These are phyloP conservation scores for Mariannaea sp. DNA, from an alignment of 2,329 filamentous ascomycete species.

Conservation along the genomic window DNA sequence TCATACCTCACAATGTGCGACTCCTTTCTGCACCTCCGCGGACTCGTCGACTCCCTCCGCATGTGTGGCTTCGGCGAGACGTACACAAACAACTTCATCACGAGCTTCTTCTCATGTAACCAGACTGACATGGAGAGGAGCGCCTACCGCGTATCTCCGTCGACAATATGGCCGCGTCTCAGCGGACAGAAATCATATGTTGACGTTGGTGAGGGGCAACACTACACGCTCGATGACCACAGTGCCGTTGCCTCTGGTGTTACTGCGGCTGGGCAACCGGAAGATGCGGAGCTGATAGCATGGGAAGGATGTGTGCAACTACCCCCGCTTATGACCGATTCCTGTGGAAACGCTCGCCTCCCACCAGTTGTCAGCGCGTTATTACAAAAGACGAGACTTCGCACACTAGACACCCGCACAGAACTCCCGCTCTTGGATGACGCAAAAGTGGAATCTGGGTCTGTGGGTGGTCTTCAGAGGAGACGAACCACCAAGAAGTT, in stretches of 20 bases:
- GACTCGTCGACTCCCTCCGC: constrained; percentile 40
- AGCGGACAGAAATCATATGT: constrained; percentile 37
- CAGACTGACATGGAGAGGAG: constrained; percentile 10
- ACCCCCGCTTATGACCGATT: constrained; percentile 32
- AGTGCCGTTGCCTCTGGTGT: neutral
- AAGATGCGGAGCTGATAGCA: neutral
- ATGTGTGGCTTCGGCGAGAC: constrained; percentile 45
- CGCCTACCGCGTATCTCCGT: constrained; percentile 40
- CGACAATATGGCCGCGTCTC: constrained; percentile 40
- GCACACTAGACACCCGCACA: constrained; percentile 5
- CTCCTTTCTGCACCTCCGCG: constrained; percentile 38
- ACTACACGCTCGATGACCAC: constrained; percentile 31
- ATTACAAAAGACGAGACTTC: constrained; percentile 23
- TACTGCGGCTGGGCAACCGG: too few relatives aligned
- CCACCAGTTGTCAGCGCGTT: constrained; percentile 26
- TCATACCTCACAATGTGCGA: constrained; percentile 40
- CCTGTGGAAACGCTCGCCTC: constrained; percentile 16
- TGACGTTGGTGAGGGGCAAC: constrained; percentile 31
- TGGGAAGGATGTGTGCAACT: constrained; percentile 36
- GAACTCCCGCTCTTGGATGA: constrained; percentile 11
- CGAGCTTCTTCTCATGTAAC: constrained; percentile 29
- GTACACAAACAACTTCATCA: constrained; percentile 38
- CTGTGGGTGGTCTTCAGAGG: constrained; percentile 2
- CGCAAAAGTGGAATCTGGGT: neutral
- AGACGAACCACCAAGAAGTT: constrained; percentile 5